phyloP scores from a whole-genome alignment of 331 rosid species.

The Pyracantha coccinea region DNA sequence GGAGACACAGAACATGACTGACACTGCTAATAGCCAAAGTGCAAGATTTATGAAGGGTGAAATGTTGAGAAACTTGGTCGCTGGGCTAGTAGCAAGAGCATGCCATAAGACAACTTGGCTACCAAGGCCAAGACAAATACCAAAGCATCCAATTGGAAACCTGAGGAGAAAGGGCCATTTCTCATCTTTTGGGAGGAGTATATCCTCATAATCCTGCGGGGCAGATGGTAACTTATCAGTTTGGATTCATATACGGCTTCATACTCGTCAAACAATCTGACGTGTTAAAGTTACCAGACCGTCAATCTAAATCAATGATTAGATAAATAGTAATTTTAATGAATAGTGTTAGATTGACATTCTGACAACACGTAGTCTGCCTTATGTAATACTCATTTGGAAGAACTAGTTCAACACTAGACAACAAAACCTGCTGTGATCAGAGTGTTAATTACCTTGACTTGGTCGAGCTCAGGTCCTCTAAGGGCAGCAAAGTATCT shows the following conservation, averaged over 20 bases:
- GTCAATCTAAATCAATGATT: background rate
- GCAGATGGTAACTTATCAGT: background rate
- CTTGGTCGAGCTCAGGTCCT: slow-evolving; percentile 86
- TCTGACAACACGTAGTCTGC: background rate
- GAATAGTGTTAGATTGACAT: background rate
- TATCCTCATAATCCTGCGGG: slow-evolving; percentile 65
- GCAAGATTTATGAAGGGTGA: slow-evolving; percentile 43
- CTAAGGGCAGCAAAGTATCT: slow-evolving; percentile 82
- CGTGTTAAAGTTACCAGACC: background rate
- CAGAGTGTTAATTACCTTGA: slow-evolving; percentile 47
- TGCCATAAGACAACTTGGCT: slow-evolving; percentile 82
- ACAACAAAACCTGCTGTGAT: background rate
- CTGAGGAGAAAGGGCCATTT: slow-evolving; percentile 86
- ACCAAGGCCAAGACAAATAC: slow-evolving; percentile 81
- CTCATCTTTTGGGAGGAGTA: slow-evolving; percentile 85
- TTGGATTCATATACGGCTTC: no score
- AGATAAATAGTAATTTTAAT: background rate
- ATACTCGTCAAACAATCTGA: background rate
- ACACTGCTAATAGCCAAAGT: slow-evolving; percentile 50
- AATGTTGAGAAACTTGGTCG: slow-evolving; percentile 52
- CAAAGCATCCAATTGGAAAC: slow-evolving; percentile 74
- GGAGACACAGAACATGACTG: slow-evolving; percentile 40
- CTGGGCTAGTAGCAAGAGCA: slow-evolving; percentile 61
- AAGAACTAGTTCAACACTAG: background rate
- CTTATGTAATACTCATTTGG: background rate